Conservation (phyloP, 129 eudicot species). For the Flaveria brownii region DNA sequence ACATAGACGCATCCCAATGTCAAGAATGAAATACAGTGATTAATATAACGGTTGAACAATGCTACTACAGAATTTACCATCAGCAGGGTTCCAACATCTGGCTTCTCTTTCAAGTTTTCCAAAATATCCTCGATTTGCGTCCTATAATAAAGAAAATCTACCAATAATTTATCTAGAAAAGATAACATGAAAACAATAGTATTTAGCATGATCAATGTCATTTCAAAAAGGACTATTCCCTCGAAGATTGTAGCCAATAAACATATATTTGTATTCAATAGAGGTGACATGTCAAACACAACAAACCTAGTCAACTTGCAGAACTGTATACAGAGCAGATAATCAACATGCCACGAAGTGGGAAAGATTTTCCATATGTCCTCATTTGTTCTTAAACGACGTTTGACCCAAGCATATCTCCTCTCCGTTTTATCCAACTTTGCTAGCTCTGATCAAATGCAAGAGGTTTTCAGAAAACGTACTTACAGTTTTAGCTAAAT, state of each 20-base stretch:
- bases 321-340: slow-evolving; percentile 96
- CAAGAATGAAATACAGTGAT: slow-evolving; percentile 10
- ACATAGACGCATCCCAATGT: slow-evolving; percentile 5
- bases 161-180: slow-evolving; percentile 14
- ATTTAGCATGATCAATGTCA: neutral
- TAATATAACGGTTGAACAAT: slow-evolving; percentile 11
- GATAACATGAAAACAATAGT: slow-evolving; percentile 15
- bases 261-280: too few species aligned
- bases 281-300: too few species aligned
- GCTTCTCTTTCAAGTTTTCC: slow-evolving; percentile 89
- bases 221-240: slow-evolving; percentile 10
- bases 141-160: slow-evolving; percentile 41
- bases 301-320: slow-evolving; percentile 97
- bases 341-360: slow-evolving; percentile 90
- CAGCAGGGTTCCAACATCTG: slow-evolving; percentile 87
- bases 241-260: too few species aligned
- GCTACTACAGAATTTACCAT: slow-evolving; percentile 48
- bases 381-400: slow-evolving; percentile 78
- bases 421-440: slow-evolving; percentile 87
- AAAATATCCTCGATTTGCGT: slow-evolving; percentile 87
- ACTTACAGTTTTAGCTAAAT: neutral
- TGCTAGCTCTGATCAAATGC: slow-evolving; percentile 61
- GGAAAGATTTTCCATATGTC: slow-evolving; percentile 99
- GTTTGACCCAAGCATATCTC: slow-evolving; percentile 90
- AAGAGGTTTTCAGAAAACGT: slow-evolving; percentile 11